Conservation (phyloP, 495 filamentous ascomycete species). For the Penicillium canescens region DNA sequence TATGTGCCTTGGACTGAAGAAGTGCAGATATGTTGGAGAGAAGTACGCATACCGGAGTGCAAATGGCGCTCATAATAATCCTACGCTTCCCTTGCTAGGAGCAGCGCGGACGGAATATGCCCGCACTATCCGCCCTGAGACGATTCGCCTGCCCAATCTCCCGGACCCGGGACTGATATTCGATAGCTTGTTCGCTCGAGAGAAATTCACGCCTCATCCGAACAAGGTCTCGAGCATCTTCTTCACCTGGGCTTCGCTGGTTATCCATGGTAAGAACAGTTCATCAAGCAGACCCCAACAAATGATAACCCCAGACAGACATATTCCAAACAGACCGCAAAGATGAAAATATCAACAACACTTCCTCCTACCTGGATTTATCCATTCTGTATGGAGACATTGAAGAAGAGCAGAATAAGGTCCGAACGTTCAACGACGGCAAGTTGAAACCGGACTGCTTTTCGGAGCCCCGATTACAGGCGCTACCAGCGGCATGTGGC, state of each 20-base stretch:
- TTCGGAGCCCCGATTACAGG: constrained; percentile 54
- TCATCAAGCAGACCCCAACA: too few species aligned
- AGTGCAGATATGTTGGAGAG: constrained; percentile 55
- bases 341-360: constrained; percentile 53
- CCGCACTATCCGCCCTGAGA: constrained; percentile 51
- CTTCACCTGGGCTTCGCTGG: constrained; percentile 58
- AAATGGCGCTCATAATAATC: constrained; percentile 68
- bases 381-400: constrained; percentile 59
- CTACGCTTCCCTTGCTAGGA: constrained; percentile 54
- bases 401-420: constrained; percentile 56
- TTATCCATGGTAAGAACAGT: constrained; percentile 49
- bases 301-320: constrained; percentile 25
- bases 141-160: constrained; percentile 49
- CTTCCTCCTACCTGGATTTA: constrained; percentile 59
- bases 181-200: constrained; percentile 52
- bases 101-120: constrained; percentile 58
- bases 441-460: constrained; percentile 60
- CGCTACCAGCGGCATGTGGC: constrained; percentile 56
- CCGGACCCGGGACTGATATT: constrained; percentile 56
- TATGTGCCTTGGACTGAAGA: background rate
- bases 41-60: constrained; percentile 65
- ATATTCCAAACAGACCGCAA: constrained; percentile 59
- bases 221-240: constrained; percentile 62
- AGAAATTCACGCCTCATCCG: constrained; percentile 54
- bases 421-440: constrained; percentile 57